Percentiles rank a stretch among this genome's conserved stretches.
phyloP scores from a whole-genome alignment of 2,329 filamentous ascomycete species.

The Helotiales sp. region DNA sequence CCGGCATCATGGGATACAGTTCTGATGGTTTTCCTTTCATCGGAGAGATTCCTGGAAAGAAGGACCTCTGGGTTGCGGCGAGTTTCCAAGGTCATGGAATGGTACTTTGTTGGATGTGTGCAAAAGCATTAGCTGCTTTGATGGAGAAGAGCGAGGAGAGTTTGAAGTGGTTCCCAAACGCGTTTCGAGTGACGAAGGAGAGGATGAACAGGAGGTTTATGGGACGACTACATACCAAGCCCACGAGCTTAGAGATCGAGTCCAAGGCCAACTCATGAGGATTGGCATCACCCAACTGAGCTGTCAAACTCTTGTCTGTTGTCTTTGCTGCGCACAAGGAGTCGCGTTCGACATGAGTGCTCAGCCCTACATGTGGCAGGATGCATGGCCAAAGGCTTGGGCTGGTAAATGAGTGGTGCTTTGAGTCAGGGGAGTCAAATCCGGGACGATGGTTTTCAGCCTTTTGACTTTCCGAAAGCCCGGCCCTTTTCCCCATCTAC shows the following conservation, averaged over 20 bases:
- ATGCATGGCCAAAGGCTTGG: no score
- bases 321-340: no score
- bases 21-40: conserved; percentile 54
- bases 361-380: no score
- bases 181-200: conserved; percentile 48
- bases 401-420: no score
- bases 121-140: conserved; percentile 23
- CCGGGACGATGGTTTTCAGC: no score
- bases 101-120: conserved; percentile 27
- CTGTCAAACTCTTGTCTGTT: no score
- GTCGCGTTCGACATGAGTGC: no score
- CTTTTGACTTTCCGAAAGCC: no score
- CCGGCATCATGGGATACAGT: conserved; percentile 58
- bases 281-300: no score
- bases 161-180: conserved; percentile 28
- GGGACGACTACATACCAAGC: conserved; percentile 18
- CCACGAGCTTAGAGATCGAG: neutral
- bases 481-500: no score
- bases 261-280: no score
- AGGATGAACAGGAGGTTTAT: conserved; percentile 42
- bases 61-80: conserved; percentile 31
- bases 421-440: no score
- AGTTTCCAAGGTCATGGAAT: conserved; percentile 32
- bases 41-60: conserved; percentile 45
- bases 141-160: conserved; percentile 14